Base-by-base conservation (phyloP, 192 early-diverging fungal species). In the Coemansia sp. region DNA sequence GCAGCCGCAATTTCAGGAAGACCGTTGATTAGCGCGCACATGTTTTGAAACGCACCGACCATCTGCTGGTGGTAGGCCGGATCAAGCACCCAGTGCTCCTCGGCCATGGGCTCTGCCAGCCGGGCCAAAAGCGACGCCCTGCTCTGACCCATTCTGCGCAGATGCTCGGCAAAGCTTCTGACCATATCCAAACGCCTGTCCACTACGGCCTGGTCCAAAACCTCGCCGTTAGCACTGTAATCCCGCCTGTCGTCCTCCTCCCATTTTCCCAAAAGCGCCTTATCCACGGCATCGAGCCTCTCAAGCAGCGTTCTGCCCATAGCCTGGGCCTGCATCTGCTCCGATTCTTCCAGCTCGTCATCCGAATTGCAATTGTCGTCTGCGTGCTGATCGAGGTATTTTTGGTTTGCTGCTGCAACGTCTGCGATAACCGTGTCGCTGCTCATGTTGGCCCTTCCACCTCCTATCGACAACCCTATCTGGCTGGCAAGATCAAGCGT, bases 81-180 rank as follows among this genome's bases (percentile, higher is more conserved):
- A 36, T 72, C 69, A 22, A 78, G 66, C 55, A 72, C 29, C 75
- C 75, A 78, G 57, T 78, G 75, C 23, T 78, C 75, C 14, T 72
- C 66, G 0, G 75, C 69, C 59, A 78, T 56, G 2, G 75, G 75
- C 28, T 78, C 65, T 18, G 66, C 55, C 11, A 78, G 47, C 20
- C 66, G 65, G 4, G 66, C 63, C 11, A 78, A 59, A 8, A 78
- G 56, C n/a, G 48, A 32, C 3, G 75, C 60, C 3, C 66, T 35
- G 52, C 72, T 72, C 36, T 57, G 54, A 39, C 69, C 55, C 10
- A 69, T 39, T 24, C 60, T 64, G 14, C 63, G 65, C 66, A 78
- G 47, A 36, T 78, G 75, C 27, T 27, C 18, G 9, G 66, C 68
- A 65, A 78, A 78, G 6, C 32, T 11, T 3, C 29, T 48, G 9